Evolutionary conservation across 352 stramenopile genomes (phyloP).

Genomic region (Phytophthora colocasiae): DNA sequence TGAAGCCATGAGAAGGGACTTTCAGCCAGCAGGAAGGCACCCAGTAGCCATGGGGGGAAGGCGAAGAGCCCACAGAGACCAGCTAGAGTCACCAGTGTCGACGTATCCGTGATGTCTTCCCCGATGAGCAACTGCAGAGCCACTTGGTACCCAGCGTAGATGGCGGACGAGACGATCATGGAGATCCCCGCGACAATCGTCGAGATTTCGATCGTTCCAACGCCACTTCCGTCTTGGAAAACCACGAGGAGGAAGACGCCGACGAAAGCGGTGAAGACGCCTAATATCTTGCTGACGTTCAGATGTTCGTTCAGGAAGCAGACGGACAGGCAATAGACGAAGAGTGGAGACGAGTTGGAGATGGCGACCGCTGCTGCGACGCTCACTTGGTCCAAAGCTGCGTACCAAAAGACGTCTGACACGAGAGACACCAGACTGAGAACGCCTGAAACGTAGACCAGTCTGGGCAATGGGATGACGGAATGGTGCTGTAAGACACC

Average conservation of each 20-base stretch:
- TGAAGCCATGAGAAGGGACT: constrained; percentile 50
- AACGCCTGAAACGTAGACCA: constrained; percentile 46
- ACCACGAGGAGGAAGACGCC: constrained; percentile 60
- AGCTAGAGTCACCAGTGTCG: constrained; percentile 56
- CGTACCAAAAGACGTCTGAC: constrained; percentile 72
- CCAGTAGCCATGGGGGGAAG: constrained; percentile 53
- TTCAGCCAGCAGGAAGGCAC: constrained; percentile 48
- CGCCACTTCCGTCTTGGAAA: constrained; percentile 46
- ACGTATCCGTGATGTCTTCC: constrained; percentile 51
- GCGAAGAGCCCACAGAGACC: constrained; percentile 57
- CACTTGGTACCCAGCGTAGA: constrained; percentile 65
- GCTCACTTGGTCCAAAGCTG: constrained; percentile 52
- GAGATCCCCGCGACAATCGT: constrained; percentile 51
- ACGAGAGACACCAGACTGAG: constrained; percentile 53
- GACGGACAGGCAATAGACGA: constrained; percentile 75
- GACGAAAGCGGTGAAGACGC: constrained; percentile 50
- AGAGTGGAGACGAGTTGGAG: constrained; percentile 68
- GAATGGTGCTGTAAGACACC: constrained; percentile 47
- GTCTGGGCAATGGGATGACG: constrained; percentile 38
- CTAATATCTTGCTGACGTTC: constrained; percentile 49
- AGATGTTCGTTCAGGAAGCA: constrained; percentile 62
- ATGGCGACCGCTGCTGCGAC: constrained; percentile 58
- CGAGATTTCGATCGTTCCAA: constrained; percentile 44
- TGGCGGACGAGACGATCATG: constrained; percentile 54
- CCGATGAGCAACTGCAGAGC: constrained; percentile 47